Percentiles rank a stretch among this genome's conserved stretches.
Evolutionary conservation across 768 basidiomycete species (phyloP).

Genomic region (Pisolithus orientalis): DNA sequence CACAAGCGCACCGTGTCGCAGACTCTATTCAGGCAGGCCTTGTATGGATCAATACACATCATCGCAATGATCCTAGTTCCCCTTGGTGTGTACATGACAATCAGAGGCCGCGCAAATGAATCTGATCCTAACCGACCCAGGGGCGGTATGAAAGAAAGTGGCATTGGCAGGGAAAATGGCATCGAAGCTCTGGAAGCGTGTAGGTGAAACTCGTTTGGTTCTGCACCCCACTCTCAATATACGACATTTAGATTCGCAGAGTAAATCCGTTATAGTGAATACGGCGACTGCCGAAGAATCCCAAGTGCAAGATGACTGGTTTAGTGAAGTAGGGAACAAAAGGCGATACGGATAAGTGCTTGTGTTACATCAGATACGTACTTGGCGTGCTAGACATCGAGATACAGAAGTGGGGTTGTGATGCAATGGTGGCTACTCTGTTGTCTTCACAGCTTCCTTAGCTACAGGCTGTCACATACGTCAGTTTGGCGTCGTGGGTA

Average conservation of each 20-base stretch:
- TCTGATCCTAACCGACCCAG: conserved; percentile 30
- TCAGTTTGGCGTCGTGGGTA: not conserved
- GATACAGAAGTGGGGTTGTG: not conserved
- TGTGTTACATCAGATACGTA: conserved; percentile 10
- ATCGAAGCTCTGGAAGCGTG: conserved; percentile 75
- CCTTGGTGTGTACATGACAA: conserved; percentile 52
- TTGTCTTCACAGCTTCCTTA: conserved; percentile 54
- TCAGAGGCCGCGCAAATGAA: not conserved
- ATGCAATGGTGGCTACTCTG: conserved; percentile 21
- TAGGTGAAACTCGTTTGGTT: conserved; percentile 27
- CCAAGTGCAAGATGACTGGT: conserved; percentile 68
- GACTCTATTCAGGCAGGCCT: conserved; percentile 66
- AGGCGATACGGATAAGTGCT: conserved; percentile 56
- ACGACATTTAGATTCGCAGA: conserved; percentile 61
- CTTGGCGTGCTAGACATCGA: conserved; percentile 2
- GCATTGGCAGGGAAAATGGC: conserved; percentile 83
- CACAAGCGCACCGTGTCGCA: conserved; percentile 70
- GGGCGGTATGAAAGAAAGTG: conserved; percentile 90
- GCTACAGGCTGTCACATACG: conserved; percentile 31
- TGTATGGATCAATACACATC: conserved; percentile 87
- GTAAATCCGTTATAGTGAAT: conserved; percentile 76
- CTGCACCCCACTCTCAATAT: conserved; percentile 1
- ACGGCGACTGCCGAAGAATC: conserved; percentile 58
- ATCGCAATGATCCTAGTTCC: conserved; percentile 84
- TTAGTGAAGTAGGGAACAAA: conserved; percentile 48